phyloP scores from a whole-genome alignment of 768 basidiomycete species.

The Fomitopsis pulvina region DNA sequence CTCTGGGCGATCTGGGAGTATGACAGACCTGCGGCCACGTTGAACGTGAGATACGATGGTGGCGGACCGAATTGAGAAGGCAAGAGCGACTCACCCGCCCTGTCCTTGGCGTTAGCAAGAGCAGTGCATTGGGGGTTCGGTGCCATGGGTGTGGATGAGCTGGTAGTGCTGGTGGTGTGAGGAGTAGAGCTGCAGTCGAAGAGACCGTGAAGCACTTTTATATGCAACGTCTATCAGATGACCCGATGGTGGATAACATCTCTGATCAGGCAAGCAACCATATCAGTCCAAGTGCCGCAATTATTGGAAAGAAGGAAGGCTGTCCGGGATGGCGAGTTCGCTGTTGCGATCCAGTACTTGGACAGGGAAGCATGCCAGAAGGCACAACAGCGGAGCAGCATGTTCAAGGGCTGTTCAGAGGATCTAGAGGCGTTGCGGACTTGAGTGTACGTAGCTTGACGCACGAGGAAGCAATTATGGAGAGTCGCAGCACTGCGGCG shows the following conservation, averaged over 20 bases:
- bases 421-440: no score
- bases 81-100: constrained; percentile 35
- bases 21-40: constrained; percentile 32
- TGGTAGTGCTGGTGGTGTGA: background rate
- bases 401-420: no score
- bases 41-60: background rate
- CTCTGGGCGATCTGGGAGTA: constrained; percentile 42
- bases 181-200: background rate
- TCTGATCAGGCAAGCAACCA: background rate
- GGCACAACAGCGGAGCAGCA: no score
- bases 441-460: no score
- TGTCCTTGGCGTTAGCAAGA: constrained; percentile 43
- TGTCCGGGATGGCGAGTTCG: no score
- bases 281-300: no score
- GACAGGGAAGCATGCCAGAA: no score
- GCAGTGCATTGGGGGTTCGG: constrained; percentile 53
- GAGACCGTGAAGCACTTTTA: background rate
- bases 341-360: no score
- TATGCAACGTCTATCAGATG: constrained; percentile 1
- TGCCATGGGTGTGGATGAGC: constrained; percentile 29
- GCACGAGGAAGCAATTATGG: no score
- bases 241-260: constrained; percentile 1
- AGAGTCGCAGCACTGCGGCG: no score
- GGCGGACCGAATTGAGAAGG: no score
- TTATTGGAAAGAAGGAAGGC: no score